A percentile compares a stretch with the other conserved stretches of the same genome.
phyloP scores from a whole-genome alignment of 163 green algal species.

The Coccomyxa subellipsoidea region DNA sequence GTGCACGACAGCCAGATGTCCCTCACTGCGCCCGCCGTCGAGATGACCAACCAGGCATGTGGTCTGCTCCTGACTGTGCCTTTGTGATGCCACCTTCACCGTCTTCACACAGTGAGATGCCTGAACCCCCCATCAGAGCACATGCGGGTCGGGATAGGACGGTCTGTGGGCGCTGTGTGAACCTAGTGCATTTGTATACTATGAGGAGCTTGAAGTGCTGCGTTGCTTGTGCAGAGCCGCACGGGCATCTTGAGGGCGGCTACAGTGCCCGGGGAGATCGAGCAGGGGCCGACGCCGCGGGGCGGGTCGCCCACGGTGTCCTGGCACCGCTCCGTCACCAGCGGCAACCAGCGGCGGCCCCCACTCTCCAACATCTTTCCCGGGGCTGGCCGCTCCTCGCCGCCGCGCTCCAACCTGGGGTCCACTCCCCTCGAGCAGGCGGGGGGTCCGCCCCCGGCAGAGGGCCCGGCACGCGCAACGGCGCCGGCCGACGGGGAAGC shows the following conservation, averaged over 20 bases:
- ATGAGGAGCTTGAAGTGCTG: neutral
- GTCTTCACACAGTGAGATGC: too few species aligned
- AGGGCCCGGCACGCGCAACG: too few species aligned
- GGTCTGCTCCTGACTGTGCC: too few species aligned
- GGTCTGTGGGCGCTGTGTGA: too few species aligned
- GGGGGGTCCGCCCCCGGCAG: too few species aligned
- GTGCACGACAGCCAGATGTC: neutral
- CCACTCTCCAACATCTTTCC: constrained; percentile 3
- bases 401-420: neutral
- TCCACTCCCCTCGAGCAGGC: too few species aligned
- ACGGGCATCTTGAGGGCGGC: neutral
- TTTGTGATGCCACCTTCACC: too few species aligned
- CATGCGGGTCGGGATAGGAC: too few species aligned
- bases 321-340: neutral
- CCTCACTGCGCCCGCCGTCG: neutral
- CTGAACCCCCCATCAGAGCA: too few species aligned
- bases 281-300: neutral
- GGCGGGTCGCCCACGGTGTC: neutral
- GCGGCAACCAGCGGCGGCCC: neutral
- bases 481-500: neutral
- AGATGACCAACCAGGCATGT: neutral
- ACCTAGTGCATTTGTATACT: too few species aligned
- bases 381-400: neutral
- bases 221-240: neutral
- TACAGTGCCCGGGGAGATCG: neutral